Conservation (phyloP, 2,329 filamentous ascomycete genomes). For the Corinectria fuckeliana region DNA sequence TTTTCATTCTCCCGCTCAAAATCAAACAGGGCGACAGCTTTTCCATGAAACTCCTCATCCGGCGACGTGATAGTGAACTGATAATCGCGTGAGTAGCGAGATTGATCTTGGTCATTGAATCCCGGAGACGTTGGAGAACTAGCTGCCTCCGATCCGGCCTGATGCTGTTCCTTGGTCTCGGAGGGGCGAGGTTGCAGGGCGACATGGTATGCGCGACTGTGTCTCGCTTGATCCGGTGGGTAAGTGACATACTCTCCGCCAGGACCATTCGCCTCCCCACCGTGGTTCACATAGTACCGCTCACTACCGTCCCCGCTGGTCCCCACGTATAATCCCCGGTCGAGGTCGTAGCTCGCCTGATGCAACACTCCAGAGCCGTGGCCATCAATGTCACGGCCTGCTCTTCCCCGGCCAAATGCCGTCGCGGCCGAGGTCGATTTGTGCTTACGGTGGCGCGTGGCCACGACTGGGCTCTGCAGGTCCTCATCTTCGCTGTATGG, state of each 20-base stretch:
- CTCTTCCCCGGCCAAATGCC: constrained; percentile 52
- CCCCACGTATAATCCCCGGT: constrained; percentile 71
- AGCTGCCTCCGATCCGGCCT: constrained; percentile 62
- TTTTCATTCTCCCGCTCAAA: constrained; percentile 97
- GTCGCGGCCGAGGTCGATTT: constrained; percentile 68
- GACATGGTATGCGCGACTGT: constrained; percentile 55
- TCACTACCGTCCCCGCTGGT: constrained; percentile 75
- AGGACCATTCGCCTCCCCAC: constrained; percentile 74
- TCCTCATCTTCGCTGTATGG: constrained; percentile 97
- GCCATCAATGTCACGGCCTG: constrained; percentile 52
- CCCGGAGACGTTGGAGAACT: constrained; percentile 66
- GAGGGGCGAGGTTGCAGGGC: constrained; percentile 55
- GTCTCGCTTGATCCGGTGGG: constrained; percentile 67
- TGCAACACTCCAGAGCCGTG: constrained; percentile 52
- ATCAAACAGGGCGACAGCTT: constrained; percentile 93
- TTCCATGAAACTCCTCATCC: constrained; percentile 97
- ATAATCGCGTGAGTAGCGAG: constrained; percentile 87
- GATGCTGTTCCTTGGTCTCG: constrained; percentile 59
- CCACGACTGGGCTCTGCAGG: constrained; percentile 87
- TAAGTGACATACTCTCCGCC: constrained; percentile 85
- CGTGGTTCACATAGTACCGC: constrained; percentile 75
- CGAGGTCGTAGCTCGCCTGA: constrained; percentile 60
- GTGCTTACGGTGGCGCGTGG: constrained; percentile 84
- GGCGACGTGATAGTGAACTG: constrained; percentile 94
- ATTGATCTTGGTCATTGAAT: constrained; percentile 69